These are phyloP conservation scores for Asterophora parasitica DNA, from an alignment of 768 basidiomycete species.

Conservation along the genomic window DNA sequence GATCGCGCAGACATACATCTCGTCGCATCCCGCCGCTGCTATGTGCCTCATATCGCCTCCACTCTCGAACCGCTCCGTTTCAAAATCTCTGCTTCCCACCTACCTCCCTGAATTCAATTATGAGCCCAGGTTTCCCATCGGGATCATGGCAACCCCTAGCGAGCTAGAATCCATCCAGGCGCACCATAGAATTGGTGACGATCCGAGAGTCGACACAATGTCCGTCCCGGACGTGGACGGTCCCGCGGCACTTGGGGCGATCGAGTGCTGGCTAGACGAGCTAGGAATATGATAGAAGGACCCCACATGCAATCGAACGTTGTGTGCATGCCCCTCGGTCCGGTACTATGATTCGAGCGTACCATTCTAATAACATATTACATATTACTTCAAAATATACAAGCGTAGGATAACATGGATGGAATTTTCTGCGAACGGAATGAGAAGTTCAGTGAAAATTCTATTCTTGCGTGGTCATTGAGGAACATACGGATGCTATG, in stretches of 20 bases:
- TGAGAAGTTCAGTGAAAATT: neutral
- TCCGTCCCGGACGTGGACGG: conserved; percentile 31
- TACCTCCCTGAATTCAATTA: conserved; percentile 50
- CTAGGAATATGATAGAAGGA: conserved; percentile 37
- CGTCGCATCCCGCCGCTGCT: conserved; percentile 58
- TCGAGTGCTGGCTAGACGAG: conserved; percentile 53
- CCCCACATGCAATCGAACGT: no score
- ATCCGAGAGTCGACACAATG: conserved; percentile 35
- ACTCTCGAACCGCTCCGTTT: conserved; percentile 31
- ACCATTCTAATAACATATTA: neutral
- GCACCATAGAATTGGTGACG: conserved; percentile 36
- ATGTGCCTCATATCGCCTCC: conserved; percentile 61
- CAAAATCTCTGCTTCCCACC: conserved; percentile 26
- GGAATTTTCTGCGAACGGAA: neutral
- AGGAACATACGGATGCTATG: conserved; percentile 9
- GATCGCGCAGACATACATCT: conserved; percentile 64
- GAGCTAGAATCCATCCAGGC: conserved; percentile 30
- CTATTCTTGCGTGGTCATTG: neutral
- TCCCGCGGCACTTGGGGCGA: conserved; percentile 32
- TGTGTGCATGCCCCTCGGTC: no score
- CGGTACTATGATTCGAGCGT: no score
- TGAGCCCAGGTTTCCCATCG: conserved; percentile 60
- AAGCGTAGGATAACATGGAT: conserved; percentile 1
- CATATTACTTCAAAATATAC: conserved; percentile 5
- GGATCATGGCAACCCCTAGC: conserved; percentile 36